phyloP scores from a whole-genome alignment of 2,329 filamentous ascomycete genomes.

The Fusarium brachygibbosum region DNA sequence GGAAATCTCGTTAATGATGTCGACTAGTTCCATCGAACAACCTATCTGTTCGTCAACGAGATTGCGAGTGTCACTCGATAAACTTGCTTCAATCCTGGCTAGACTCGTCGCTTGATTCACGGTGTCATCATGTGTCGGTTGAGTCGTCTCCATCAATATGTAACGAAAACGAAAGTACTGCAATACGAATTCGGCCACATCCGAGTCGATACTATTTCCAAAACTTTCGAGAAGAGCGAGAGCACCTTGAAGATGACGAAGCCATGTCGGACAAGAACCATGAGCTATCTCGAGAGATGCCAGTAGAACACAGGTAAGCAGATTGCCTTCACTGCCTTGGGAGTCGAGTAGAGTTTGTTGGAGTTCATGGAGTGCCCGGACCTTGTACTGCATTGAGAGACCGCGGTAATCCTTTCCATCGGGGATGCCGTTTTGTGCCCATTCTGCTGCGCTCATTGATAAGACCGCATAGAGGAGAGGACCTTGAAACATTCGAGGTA shows the following conservation, averaged over 20 bases:
- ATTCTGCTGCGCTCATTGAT: conserved; percentile 46
- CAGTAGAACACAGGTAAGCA: conserved; percentile 43
- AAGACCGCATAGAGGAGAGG: conserved; percentile 41
- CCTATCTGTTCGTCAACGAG: conserved; percentile 45
- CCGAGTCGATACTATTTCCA: conserved; percentile 20
- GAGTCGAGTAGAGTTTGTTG: conserved; percentile 31
- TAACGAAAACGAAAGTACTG: conserved; percentile 47
- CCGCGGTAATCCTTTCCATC: conserved; percentile 38
- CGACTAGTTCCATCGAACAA: conserved; percentile 46
- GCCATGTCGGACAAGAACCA: conserved; percentile 42
- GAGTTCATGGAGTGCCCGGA: conserved; percentile 38
- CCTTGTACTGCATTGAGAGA: conserved; percentile 44
- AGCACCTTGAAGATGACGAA: conserved; percentile 43
- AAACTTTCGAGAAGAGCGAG: conserved; percentile 45
- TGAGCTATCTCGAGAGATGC: conserved; percentile 45
- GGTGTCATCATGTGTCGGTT: conserved; percentile 30
- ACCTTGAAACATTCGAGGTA: conserved; percentile 39
- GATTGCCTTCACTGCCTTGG: conserved; percentile 36
- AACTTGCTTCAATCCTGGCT: conserved; percentile 24
- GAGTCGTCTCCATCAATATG: conserved; percentile 43
- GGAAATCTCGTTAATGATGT: conserved; percentile 45
- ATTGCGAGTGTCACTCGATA: conserved; percentile 22
- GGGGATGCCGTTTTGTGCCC: conserved; percentile 33
- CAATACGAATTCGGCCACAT: conserved; percentile 41
- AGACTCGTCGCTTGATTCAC: conserved; percentile 27